Percentiles rank a stretch among this genome's conserved stretches.
Conservation (phyloP, 805 yeast genomes). For the Candida adriatica region DNA sequence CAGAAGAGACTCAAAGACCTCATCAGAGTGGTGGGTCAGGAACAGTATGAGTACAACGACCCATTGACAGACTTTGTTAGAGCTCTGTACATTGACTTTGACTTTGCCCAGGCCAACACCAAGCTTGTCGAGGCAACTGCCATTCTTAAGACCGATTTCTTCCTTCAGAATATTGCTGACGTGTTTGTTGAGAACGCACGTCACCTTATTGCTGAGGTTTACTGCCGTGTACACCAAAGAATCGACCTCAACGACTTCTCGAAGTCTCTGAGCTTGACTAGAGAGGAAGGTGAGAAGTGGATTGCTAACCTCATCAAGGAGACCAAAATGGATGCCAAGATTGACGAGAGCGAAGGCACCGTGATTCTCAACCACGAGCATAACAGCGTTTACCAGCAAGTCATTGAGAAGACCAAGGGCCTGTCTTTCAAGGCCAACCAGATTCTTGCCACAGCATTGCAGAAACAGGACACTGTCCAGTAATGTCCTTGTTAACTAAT, state of each 20-base stretch:
- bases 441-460: conserved; percentile 39
- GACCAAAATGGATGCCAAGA: conserved; percentile 45
- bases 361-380: conserved; percentile 48
- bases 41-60: conserved; percentile 57
- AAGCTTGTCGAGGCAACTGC: conserved; percentile 41
- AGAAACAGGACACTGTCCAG: conserved; percentile 22
- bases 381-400: conserved; percentile 56
- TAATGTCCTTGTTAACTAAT: no score
- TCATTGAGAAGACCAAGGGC: conserved; percentile 63
- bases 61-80: conserved; percentile 54
- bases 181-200: conserved; percentile 41
- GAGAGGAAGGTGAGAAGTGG: conserved; percentile 46
- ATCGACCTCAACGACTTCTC: conserved; percentile 41
- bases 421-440: conserved; percentile 54
- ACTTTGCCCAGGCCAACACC: conserved; percentile 45
- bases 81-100: conserved; percentile 50
- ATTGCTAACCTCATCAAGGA: conserved; percentile 43
- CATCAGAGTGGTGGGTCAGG: conserved; percentile 51
- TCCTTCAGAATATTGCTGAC: conserved; percentile 37
- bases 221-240: conserved; percentile 45
- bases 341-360: conserved; percentile 44
- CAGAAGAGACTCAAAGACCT: conserved; percentile 53
- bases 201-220: conserved; percentile 44
- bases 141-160: conserved; percentile 49
- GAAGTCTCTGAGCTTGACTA: conserved; percentile 35